Conservation (phyloP, 169 alveolate species). For the Perkinsus olseni region DNA sequence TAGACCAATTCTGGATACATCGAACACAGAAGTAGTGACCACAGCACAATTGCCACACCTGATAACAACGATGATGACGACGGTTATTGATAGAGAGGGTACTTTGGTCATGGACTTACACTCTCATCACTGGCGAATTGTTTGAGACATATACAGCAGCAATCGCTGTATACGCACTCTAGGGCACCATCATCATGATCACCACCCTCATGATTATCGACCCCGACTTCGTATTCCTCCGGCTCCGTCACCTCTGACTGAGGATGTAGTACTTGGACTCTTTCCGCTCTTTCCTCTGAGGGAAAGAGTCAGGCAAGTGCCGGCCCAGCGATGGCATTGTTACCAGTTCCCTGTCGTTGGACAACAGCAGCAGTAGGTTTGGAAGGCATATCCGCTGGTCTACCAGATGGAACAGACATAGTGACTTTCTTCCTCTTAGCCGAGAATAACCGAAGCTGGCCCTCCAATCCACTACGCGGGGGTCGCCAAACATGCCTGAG, state of each 20-base stretch:
- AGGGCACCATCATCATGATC: neutral
- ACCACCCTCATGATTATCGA: neutral
- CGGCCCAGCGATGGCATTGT: too few species aligned
- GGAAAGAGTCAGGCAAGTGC: too few species aligned
- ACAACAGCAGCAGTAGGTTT: neutral
- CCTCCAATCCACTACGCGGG: neutral
- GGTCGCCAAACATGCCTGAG: neutral
- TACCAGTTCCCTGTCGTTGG: too few species aligned
- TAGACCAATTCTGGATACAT: neutral
- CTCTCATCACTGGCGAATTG: neutral
- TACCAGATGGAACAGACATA: neutral
- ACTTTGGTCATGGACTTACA: too few species aligned
- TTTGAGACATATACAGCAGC: neutral
- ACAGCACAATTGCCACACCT: neutral
- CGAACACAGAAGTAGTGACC: neutral
- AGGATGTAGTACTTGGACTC: too few species aligned
- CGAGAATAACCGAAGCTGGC: neutral
- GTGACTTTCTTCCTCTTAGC: neutral
- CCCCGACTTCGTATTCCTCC: neutral
- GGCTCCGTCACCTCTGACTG: too few species aligned
- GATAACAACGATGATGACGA: neutral
- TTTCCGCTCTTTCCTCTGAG: too few species aligned
- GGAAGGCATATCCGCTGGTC: neutral
- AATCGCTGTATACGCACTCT: neutral
- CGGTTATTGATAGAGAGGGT: too few species aligned